Evolutionary conservation across 306 rosid species (phyloP), one percentile per base, ranked within the genome.

Genomic region (Medicago lupulina): DNA sequence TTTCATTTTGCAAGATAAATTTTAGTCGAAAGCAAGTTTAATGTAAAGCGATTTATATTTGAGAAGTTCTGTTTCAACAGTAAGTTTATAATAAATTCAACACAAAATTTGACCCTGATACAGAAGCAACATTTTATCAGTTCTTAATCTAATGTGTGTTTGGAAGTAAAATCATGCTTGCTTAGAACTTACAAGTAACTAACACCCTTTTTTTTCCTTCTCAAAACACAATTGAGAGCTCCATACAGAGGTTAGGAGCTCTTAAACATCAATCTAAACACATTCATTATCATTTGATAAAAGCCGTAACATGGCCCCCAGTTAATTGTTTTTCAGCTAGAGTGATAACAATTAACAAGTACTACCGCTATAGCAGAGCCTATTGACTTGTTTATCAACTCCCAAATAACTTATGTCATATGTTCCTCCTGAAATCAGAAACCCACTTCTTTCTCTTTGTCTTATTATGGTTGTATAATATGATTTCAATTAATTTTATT

Each of bases 401-500:
- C 67, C n/a, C 79, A 53, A 60, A 60, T 47, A 61, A 19, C 64
- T 39, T 66, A 39, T 31, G 50, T 28, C 3, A n/a, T 10, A 55
- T 21, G 54, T 46, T 49, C 36, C 70, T 66, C 12, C 59, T 53
- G 58, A 68, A 54, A 57, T 73, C 62, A 68, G 66, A 74, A 62
- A 19, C 53, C 59, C 10, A 12, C 51, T 65, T 60, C 49, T 65
- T 64, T 65, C 15, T 57, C 38, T 75, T 64, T 74, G 63, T 60
- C 68, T 21, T 70, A 11, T 18, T 65, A 46, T 34, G 62, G 54
- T 34, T 71, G 40, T 39, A 41, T 55, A 28, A 50, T 63, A 36
- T 46, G 49, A 55, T 67, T 69, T 72, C 41, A 15, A 47, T 19
- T 73, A 47, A 70, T 66, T 88, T 59, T 59, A 61, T 62, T 25